Conservation (phyloP, 345 rosid species). For the Linum usitatissimum region DNA sequence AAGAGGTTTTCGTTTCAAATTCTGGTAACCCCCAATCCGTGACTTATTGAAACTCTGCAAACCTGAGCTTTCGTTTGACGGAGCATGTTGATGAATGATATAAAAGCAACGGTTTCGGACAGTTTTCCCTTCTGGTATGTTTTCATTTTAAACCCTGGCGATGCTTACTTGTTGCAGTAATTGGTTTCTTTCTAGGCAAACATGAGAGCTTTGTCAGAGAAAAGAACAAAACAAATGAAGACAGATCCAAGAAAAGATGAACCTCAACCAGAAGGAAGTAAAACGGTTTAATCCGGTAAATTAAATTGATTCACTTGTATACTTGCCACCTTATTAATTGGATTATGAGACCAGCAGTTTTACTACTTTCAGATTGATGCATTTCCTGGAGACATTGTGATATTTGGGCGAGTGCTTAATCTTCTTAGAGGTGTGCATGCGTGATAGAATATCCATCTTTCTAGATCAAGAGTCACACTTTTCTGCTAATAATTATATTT, state of each 20-base stretch:
- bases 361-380: conserved; percentile 68
- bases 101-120: too few species aligned
- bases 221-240: conserved; percentile 72
- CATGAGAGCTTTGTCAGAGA: conserved; percentile 54
- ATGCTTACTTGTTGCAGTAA: conserved; percentile 5
- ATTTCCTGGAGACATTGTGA: conserved; percentile 96
- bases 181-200: conserved; percentile 44
- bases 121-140: conserved; percentile 8
- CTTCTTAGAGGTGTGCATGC: conserved; percentile 65
- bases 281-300: conserved; percentile 93
- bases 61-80: too few species aligned
- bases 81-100: too few species aligned
- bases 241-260: conserved; percentile 88
- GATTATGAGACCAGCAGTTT: not conserved
- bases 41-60: too few species aligned
- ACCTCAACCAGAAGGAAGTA: conserved; percentile 63
- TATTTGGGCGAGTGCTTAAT: conserved; percentile 82
- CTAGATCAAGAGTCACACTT: conserved; percentile 7
- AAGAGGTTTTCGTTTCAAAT: too few species aligned
- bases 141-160: conserved; percentile 15
- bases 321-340: too few species aligned
- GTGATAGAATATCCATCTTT: conserved; percentile 12
- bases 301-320: not conserved
- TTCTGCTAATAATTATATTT: conserved; percentile 5
- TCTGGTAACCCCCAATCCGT: too few species aligned